Percentiles rank a stretch among this genome's conserved stretches.
Conservation (phyloP, 2,329 filamentous ascomycete species). For the Neopestalotiopsis rosae region DNA sequence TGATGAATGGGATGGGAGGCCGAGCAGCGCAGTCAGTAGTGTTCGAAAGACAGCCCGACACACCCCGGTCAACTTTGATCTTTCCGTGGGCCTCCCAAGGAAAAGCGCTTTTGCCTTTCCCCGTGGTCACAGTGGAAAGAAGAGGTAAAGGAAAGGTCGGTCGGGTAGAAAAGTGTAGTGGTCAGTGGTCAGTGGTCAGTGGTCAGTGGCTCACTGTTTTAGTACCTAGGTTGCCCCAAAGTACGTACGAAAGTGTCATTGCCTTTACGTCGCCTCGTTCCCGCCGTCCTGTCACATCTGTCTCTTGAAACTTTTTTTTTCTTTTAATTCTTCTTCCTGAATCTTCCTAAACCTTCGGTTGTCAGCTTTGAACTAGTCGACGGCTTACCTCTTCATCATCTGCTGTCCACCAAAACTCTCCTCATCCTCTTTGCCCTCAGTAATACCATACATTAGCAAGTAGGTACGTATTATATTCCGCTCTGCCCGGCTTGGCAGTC, state of each 20-base stretch:
- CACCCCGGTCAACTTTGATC: too few species aligned
- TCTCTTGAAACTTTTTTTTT: background rate
- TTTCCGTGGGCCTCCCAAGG: too few species aligned
- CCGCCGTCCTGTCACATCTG: background rate
- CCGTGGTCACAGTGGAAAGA: too few species aligned
- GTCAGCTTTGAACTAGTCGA: background rate
- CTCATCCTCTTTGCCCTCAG: background rate
- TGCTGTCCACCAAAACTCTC: background rate
- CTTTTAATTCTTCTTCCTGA: background rate
- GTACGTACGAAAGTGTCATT: background rate
- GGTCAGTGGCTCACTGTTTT: background rate
- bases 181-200: background rate
- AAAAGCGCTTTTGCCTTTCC: too few species aligned
- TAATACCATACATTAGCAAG: background rate
- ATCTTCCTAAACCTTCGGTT: background rate
- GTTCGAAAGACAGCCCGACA: too few species aligned
- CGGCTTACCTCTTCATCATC: background rate
- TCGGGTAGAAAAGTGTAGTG: background rate
- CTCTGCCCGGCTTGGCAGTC: constrained; percentile 6
- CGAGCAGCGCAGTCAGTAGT: background rate
- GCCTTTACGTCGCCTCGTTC: constrained; percentile 1
- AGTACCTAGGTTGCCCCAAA: background rate
- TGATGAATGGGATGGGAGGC: background rate
- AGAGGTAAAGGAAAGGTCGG: too few species aligned
- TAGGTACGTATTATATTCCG: constrained; percentile 8